phyloP scores from a whole-genome alignment of 2,329 filamentous ascomycete species.

The Neopestalotiopsis clavispora region DNA sequence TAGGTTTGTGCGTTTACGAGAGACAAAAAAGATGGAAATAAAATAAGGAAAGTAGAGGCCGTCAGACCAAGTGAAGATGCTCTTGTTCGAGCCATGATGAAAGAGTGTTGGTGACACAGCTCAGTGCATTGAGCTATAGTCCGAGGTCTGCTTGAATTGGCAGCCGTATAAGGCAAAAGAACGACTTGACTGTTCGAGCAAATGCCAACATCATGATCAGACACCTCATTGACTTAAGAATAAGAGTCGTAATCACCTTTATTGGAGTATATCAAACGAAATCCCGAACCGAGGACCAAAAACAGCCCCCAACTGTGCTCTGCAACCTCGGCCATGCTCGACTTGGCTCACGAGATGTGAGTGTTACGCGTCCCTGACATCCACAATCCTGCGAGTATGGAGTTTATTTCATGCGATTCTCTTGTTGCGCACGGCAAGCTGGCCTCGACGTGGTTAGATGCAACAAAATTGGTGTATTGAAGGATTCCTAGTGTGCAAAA shows the following conservation, averaged over 20 bases:
- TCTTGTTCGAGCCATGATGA: background rate
- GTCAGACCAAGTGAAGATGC: background rate
- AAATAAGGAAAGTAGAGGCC: background rate
- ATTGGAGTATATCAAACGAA: background rate
- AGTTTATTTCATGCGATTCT: background rate
- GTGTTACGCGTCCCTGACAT: background rate
- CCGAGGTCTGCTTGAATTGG: background rate
- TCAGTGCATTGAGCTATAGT: background rate
- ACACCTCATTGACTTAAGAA: background rate
- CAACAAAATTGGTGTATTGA: background rate
- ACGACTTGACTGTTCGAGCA: background rate
- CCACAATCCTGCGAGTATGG: background rate
- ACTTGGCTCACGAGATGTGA: background rate
- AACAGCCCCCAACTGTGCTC: background rate
- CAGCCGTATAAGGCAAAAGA: background rate
- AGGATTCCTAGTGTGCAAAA: background rate
- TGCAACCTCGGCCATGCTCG: background rate
- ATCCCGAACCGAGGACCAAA: background rate
- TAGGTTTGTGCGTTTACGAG: constrained; percentile 5
- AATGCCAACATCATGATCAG: background rate
- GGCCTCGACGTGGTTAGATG: background rate
- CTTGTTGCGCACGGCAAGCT: background rate
- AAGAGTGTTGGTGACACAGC: constrained; percentile 3
- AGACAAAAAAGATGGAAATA: background rate
- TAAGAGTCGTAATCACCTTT: background rate